Evolutionary conservation across 345 rosid genomes (phyloP), one percentile per base, ranked within the genome.

Genomic region (Sapria himalayana): DNA sequence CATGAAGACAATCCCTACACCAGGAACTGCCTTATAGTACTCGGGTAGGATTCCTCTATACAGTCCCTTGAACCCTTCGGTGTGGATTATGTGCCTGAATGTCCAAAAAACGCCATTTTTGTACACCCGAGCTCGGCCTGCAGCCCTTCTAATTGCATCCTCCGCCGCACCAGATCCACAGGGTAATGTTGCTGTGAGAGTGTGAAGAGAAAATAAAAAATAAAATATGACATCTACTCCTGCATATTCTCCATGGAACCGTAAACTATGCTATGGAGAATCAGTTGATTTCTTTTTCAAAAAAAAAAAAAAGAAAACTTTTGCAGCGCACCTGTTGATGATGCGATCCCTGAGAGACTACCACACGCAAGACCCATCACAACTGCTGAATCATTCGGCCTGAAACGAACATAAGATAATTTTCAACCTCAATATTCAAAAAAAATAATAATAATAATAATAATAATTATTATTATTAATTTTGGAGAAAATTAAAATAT

Each of bases 1-100:
- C 95, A 79, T 80, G 69, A 91, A 91, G 54, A 67, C 62, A 21
- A 91, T 91, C 58, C 95, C 92, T 10, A 84, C 93, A 17, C 93
- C 69, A 12, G 93, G 99, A 46, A 80, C 86, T 12, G 84, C 99
- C 65, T 91, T 91, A 76, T 67, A 91, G 65, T 77, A 91, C 47
- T 84, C 95, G 0, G 99, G 95, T 66, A 84, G 50, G 41, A 91
- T 74, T 62, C 99, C 99, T 59, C 99, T 73, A 32, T 91, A 91
- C 53, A 91, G 46, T 31, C 95, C 95, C 23, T 72, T 57, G 10
- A 84, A 48, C 38, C 99, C 95, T 56, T 89, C 99, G 0, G 73
- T 46, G 62, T 59, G 64, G 40, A 77, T 51, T 69, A 89, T 89
- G 51, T 71, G 86, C 56, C 64, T 51, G 50, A 84, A 77, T 22